These are phyloP conservation scores for Aspergillus calidoustus DNA, from an alignment of 2,329 filamentous ascomycete species.

Conservation along the genomic window DNA sequence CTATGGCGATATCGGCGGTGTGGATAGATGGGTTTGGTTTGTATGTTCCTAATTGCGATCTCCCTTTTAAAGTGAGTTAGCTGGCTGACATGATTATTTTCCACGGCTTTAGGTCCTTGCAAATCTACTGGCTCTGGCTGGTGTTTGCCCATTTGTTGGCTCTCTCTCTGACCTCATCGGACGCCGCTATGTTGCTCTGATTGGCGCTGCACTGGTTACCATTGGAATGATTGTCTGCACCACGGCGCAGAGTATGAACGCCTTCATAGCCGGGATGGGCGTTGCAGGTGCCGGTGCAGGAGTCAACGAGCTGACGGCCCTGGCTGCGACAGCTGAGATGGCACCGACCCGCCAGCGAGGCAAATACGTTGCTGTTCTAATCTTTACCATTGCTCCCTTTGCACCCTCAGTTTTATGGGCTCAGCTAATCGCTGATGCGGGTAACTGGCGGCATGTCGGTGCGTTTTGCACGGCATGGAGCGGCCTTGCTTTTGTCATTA, in stretches of 20 bases:
- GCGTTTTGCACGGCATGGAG: constrained; percentile 50
- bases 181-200: constrained; percentile 62
- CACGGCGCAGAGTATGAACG: constrained; percentile 63
- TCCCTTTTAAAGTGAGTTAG: background rate
- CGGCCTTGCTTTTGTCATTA: constrained; percentile 47
- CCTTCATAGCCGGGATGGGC: constrained; percentile 64
- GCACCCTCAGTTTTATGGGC: constrained; percentile 66
- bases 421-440: constrained; percentile 58
- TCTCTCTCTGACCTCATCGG: constrained; percentile 67
- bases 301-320: constrained; percentile 69
- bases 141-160: constrained; percentile 68
- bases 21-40: constrained; percentile 67
- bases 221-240: constrained; percentile 65
- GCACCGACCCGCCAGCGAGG: constrained; percentile 68
- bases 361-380: constrained; percentile 63
- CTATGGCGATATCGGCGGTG: constrained; percentile 64
- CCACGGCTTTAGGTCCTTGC: constrained; percentile 44
- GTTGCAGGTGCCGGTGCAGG: constrained; percentile 69
- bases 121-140: constrained; percentile 60
- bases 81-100: background rate
- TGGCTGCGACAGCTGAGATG: constrained; percentile 70
- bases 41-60: constrained; percentile 31
- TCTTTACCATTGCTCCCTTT: constrained; percentile 67
- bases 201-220: constrained; percentile 59
- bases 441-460: constrained; percentile 50